Base-by-base conservation (phyloP, 495 filamentous ascomycete genomes). In the Tuber borchii region DNA sequence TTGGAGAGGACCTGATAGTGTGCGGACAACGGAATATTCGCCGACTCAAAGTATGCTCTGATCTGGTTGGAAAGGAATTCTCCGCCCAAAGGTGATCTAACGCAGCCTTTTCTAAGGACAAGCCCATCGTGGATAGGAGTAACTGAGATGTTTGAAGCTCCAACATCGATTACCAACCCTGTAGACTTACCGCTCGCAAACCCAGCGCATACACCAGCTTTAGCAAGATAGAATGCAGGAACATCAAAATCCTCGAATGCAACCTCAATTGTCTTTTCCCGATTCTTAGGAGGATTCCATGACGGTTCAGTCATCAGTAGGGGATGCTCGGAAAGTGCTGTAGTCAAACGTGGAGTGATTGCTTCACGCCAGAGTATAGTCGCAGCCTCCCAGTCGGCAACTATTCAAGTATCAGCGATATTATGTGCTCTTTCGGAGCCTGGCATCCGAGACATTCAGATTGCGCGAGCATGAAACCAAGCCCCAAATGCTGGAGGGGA, bases 311-410 rank as follows among this genome's bases (percentile, higher is more conserved):
- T 97, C 91, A 98, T 93, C 61, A 99, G 87, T 78, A 99, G 86
- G 19, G 95, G 96, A 83, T 91, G 94, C 79, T 99, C 96, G 39
- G 89, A 88, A 71, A 99, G 86, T 48, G 93, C 89, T 82, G 92
- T 93, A n/a, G 87, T 95, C 78, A 91, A 89, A 82, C 89, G 90
- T 79, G 89, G 96, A 79, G 88, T 93, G 84, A 92, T 93, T 77
- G 89, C 91, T 84, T 89, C 94, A 83, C 97, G 93, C 95, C 95
- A 98, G 39, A 98, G 83, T 83, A 90, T 91, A 72, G 92, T 89
- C 37, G 94, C 95, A 74, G 90, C 90, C 76, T 98, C 96, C 95
- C 95, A 98, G 84, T 99, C 95, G 84, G 96, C 93, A 71, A 98
- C 96, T 83, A 40, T 19, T 26, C 22, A 42, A 9, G n/a, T 65